A percentile compares a stretch with the other conserved stretches of the same genome.
Evolutionary conservation across 148 eudicot species (phyloP).

Genomic region (Salicornia ramosissima): DNA sequence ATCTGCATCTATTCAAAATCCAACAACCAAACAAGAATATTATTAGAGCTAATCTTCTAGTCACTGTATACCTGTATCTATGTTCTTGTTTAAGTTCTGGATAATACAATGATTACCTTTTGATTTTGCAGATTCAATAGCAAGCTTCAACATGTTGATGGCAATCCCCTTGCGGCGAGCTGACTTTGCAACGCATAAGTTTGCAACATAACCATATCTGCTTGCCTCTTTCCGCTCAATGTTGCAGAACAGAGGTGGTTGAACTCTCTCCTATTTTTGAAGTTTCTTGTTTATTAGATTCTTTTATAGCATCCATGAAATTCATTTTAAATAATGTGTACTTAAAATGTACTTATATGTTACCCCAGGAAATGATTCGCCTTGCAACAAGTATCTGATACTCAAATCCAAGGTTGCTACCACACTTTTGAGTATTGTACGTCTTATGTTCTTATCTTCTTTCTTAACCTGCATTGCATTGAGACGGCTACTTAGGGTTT

Average conservation of each 20-base stretch:
- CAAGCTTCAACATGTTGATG: slow-evolving; percentile 64
- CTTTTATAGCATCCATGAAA: background rate
- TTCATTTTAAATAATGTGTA: background rate
- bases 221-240: slow-evolving; percentile 25
- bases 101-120: slow-evolving; percentile 33
- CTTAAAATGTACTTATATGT: background rate
- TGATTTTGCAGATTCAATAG: slow-evolving; percentile 51
- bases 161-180: slow-evolving; percentile 80
- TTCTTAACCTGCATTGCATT: slow-evolving; percentile 48
- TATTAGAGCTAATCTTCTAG: background rate
- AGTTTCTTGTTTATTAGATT: background rate
- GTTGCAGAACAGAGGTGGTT: slow-evolving; percentile 40
- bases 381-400: slow-evolving; percentile 51
- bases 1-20: slow-evolving; percentile 47
- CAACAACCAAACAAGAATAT: background rate
- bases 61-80: background rate
- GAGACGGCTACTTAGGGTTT: background rate
- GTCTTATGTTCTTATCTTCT: slow-evolving; percentile 41
- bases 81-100: background rate
- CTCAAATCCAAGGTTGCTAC: slow-evolving; percentile 85
- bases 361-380: slow-evolving; percentile 87
- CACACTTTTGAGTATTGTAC: slow-evolving; percentile 50
- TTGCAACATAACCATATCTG: slow-evolving; percentile 57
- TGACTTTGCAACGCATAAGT: slow-evolving; percentile 70
- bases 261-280: slow-evolving; percentile 43